These are phyloP conservation scores for carrot (Daucus carota) DNA, from an alignment of 129 eudicot species.

Conservation along the genomic window DNA sequence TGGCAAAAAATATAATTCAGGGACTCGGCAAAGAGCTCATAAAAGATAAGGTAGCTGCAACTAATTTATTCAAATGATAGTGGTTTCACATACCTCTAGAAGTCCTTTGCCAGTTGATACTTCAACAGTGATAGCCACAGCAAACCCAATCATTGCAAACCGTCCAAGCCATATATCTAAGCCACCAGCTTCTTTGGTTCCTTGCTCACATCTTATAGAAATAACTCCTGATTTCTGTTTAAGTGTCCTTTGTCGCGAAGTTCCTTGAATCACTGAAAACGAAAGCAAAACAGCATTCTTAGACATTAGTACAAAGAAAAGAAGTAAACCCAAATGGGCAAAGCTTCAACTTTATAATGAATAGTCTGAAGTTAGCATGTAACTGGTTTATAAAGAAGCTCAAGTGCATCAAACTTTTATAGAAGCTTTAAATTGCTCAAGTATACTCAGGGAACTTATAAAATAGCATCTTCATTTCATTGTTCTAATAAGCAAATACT, in stretches of 20 bases:
- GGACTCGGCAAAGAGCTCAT: background rate
- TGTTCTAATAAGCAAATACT: background rate
- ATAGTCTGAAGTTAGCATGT: background rate
- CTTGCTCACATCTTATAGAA: conserved; percentile 74
- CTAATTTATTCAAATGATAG: background rate
- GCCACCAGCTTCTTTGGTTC: conserved; percentile 51
- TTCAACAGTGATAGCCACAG: conserved; percentile 69
- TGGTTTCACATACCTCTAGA: conserved; percentile 54
- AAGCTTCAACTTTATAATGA: background rate
- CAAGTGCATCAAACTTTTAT: background rate
- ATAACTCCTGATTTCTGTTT: conserved; percentile 28
- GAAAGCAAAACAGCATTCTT: conserved; percentile 1
- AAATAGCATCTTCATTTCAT: background rate
- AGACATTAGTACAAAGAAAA: background rate
- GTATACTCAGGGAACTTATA: background rate
- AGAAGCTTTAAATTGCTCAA: background rate
- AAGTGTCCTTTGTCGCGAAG: conserved; percentile 24
- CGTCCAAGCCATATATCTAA: conserved; percentile 94
- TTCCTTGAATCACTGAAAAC: conserved; percentile 37
- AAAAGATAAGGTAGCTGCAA: background rate
- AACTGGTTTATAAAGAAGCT: background rate
- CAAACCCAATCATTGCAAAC: conserved; percentile 84
- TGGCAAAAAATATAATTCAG: background rate
- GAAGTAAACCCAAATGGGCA: background rate
- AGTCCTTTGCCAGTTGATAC: conserved; percentile 92